Evolutionary conservation across 176 grass and related monocot genomes (phyloP).

Genomic region (Zoysia pacifica): DNA sequence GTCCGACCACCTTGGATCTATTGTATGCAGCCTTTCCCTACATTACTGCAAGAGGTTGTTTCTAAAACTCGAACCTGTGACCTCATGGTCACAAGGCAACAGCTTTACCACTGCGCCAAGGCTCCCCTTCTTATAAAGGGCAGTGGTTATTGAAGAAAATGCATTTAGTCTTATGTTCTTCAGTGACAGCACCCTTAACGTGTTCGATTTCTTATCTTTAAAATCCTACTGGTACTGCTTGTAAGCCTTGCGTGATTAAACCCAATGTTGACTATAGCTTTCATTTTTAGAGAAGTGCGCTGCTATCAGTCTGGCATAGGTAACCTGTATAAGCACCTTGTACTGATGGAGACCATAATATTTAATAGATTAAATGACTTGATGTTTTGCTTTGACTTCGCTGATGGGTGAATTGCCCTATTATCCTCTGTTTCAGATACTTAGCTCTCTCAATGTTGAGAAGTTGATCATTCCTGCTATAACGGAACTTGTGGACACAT

Average conservation of each 20-base stretch:
- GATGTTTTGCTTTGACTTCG: slow-evolving; percentile 20
- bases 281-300: neutral
- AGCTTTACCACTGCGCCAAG: too few relatives aligned
- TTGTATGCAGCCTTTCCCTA: too few relatives aligned
- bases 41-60: too few relatives aligned
- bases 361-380: slow-evolving; percentile 22
- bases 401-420: slow-evolving; percentile 5
- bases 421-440: slow-evolving; percentile 63
- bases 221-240: slow-evolving; percentile 13
- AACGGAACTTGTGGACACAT: slow-evolving; percentile 82
- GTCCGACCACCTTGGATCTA: too few relatives aligned
- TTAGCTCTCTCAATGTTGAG: slow-evolving; percentile 83
- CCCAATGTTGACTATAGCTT: neutral
- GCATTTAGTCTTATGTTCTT: slow-evolving; percentile 1
- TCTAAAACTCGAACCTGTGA: too few relatives aligned
- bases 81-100: too few relatives aligned
- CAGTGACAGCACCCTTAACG: neutral
- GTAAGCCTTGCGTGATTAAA: slow-evolving; percentile 15
- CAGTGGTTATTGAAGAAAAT: slow-evolving; percentile 2
- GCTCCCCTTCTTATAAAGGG: too few relatives aligned
- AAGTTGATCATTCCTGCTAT: slow-evolving; percentile 96
- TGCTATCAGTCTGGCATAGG: neutral
- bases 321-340: slow-evolving; percentile 29
- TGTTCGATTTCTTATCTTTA: slow-evolving; percentile 18
- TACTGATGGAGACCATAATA: slow-evolving; percentile 26